Evolutionary conservation across 2,329 filamentous ascomycete species (phyloP).

Genomic region (Beauveria rudraprayagi): DNA sequence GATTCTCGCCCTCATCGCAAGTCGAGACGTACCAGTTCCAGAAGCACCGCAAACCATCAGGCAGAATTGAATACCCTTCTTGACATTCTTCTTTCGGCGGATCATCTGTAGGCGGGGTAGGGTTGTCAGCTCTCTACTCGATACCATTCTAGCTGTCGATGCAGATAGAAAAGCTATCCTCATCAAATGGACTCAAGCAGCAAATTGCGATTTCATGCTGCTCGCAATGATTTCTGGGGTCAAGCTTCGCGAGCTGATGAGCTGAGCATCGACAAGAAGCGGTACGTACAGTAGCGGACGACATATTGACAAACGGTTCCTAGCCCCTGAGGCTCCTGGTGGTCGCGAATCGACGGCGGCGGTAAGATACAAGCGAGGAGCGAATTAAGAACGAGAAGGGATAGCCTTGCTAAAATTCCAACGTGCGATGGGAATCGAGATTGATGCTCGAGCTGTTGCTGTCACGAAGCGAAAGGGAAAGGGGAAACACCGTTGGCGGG

Average conservation of each 20-base stretch:
- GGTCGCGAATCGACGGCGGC: constrained; percentile 5
- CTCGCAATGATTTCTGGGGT: neutral
- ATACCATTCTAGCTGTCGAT: neutral
- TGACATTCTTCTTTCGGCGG: constrained; percentile 99
- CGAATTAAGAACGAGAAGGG: neutral
- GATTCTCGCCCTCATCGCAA: neutral
- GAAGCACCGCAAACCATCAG: constrained; percentile 99
- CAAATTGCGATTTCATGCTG: neutral
- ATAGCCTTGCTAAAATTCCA: neutral
- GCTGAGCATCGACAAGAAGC: neutral
- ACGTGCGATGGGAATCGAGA: neutral
- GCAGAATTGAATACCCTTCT: constrained; percentile 99
- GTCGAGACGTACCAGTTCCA: constrained; percentile 72
- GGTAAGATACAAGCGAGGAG: neutral
- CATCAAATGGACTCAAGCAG: neutral
- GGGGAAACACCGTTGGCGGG: constrained; percentile 4
- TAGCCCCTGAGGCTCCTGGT: constrained; percentile 9
- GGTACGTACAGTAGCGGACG: constrained; percentile 18
- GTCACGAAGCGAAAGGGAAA: neutral
- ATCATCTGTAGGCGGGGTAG: constrained; percentile 66
- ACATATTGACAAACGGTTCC: constrained; percentile 13
- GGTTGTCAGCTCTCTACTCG: constrained; percentile 4
- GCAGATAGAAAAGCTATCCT: neutral
- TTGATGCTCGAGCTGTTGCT: constrained; percentile 5
- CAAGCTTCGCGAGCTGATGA: neutral